Evolutionary conservation across 164 flowering plant species (phyloP).

Genomic region (Piper betle): DNA sequence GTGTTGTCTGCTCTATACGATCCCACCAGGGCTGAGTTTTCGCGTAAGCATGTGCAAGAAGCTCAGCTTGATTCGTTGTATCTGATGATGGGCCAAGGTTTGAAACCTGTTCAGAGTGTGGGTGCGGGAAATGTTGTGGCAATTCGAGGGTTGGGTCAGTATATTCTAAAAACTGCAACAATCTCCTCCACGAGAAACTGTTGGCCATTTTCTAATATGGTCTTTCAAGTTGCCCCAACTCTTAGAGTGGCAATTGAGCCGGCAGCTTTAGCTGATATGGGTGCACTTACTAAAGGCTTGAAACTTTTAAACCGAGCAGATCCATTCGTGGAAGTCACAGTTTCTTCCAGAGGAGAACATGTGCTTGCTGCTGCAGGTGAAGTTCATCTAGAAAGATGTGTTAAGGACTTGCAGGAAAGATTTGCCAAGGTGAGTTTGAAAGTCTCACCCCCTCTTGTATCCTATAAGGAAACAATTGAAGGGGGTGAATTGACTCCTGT

Average conservation of each 20-base stretch:
- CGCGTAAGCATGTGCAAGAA: constrained; percentile 74
- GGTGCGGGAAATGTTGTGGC: constrained; percentile 84
- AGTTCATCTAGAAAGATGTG: constrained; percentile 87
- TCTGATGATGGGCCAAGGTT: constrained; percentile 93
- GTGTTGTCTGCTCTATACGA: constrained; percentile 89
- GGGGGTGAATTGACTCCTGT: constrained; percentile 38
- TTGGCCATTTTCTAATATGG: constrained; percentile 97
- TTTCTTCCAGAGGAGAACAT: constrained; percentile 88
- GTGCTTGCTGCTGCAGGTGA: constrained; percentile 95
- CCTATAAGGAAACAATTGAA: constrained; percentile 80
- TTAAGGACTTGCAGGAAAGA: constrained; percentile 78
- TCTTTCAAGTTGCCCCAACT: constrained; percentile 77
- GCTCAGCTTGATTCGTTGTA: constrained; percentile 65
- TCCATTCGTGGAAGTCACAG: constrained; percentile 84
- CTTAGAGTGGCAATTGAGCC: constrained; percentile 58
- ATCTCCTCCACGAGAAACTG: constrained; percentile 70
- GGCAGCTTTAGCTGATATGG: constrained; percentile 76
- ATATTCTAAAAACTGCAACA: constrained; percentile 78
- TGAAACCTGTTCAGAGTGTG: constrained; percentile 52
- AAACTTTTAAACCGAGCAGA: constrained; percentile 83
- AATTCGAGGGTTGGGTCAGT: constrained; percentile 77
- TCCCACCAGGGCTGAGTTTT: constrained; percentile 49
- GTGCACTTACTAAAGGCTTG: constrained; percentile 61
- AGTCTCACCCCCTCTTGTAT: constrained; percentile 88
- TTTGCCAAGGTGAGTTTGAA: constrained; percentile 73